Conservation (phyloP, 1,284 basidiomycete genomes). For the Papiliotrema flavescens region DNA sequence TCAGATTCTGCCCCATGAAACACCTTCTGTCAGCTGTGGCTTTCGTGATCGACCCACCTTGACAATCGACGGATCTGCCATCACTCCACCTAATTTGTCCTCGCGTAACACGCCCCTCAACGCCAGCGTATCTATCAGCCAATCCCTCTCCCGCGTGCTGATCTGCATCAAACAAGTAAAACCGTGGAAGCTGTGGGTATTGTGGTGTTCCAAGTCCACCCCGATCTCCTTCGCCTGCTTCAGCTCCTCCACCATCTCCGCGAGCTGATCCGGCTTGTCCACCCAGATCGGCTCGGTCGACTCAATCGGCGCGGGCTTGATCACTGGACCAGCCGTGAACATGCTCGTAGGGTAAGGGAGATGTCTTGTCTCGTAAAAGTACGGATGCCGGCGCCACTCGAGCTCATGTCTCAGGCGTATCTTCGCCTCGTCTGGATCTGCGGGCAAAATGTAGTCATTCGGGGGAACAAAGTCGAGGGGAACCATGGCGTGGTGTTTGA, state of each 20-base stretch:
- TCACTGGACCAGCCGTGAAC: slow-evolving; percentile 58
- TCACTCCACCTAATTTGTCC: slow-evolving; percentile 56
- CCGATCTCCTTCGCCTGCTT: slow-evolving; percentile 74
- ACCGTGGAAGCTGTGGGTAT: slow-evolving; percentile 75
- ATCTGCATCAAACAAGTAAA: slow-evolving; percentile 94
- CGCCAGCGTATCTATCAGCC: slow-evolving; percentile 75
- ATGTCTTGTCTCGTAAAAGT: slow-evolving; percentile 73
- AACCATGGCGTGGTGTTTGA: slow-evolving; percentile 73
- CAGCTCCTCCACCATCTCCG: slow-evolving; percentile 64
- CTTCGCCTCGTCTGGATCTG: slow-evolving; percentile 17
- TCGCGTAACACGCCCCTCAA: slow-evolving; percentile 70
- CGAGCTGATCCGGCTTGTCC: slow-evolving; percentile 58
- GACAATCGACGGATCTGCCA: slow-evolving; percentile 77
- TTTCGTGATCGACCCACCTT: slow-evolving; percentile 57
- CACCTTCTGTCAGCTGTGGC: slow-evolving; percentile 54
- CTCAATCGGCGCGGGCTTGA: slow-evolving; percentile 57
- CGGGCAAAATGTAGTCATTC: slow-evolving; percentile 14
- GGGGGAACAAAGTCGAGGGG: slow-evolving; percentile 57
- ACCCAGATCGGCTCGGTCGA: slow-evolving; percentile 73
- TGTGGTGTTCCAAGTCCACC: slow-evolving; percentile 91
- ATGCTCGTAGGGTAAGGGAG: slow-evolving; percentile 66
- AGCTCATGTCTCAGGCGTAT: slow-evolving; percentile 9
- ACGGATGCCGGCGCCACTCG: slow-evolving; percentile 59
- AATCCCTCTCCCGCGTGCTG: slow-evolving; percentile 79
- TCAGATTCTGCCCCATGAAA: slow-evolving; percentile 94